Evolutionary conservation across 352 stramenopile species (phyloP).

Genomic region (Globisporangium viniferum): DNA sequence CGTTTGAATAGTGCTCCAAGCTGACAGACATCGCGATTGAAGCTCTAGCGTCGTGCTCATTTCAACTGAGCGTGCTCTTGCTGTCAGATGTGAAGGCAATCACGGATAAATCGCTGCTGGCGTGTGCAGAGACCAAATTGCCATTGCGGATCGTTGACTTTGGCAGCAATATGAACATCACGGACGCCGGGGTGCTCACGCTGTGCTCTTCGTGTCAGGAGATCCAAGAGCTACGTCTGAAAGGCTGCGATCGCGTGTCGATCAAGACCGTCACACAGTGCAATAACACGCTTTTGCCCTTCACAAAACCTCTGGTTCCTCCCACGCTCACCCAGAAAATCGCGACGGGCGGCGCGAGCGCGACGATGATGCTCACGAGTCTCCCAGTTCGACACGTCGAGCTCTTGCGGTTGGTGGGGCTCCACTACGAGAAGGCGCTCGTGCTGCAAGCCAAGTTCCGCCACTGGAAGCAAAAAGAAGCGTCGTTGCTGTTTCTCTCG

Average conservation of each 20-base stretch:
- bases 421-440: slow-evolving; percentile 34
- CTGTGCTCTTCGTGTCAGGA: slow-evolving; percentile 38
- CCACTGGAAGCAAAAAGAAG: slow-evolving; percentile 39
- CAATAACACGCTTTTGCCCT: slow-evolving; percentile 32
- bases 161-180: slow-evolving; percentile 59
- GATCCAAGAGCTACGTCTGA: slow-evolving; percentile 54
- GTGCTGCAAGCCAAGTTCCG: slow-evolving; percentile 43
- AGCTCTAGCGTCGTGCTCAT: slow-evolving; percentile 44
- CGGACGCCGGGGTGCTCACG: slow-evolving; percentile 36
- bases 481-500: slow-evolving; percentile 38
- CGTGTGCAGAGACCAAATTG: slow-evolving; percentile 39
- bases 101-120: slow-evolving; percentile 43
- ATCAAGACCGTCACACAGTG: slow-evolving; percentile 32
- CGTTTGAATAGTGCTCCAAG: slow-evolving; percentile 28
- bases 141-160: slow-evolving; percentile 48
- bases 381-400: slow-evolving; percentile 33
- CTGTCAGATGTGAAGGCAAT: slow-evolving; percentile 38
- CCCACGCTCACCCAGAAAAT: slow-evolving; percentile 40
- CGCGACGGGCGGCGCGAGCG: slow-evolving; percentile 34
- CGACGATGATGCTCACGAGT: slow-evolving; percentile 23
- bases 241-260: slow-evolving; percentile 63
- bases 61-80: slow-evolving; percentile 34
- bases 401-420: slow-evolving; percentile 29
- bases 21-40: slow-evolving; percentile 51
- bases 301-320: slow-evolving; percentile 28